Evolutionary conservation across 1,284 basidiomycete genomes (phyloP).

Genomic region (Leccinum holopus): DNA sequence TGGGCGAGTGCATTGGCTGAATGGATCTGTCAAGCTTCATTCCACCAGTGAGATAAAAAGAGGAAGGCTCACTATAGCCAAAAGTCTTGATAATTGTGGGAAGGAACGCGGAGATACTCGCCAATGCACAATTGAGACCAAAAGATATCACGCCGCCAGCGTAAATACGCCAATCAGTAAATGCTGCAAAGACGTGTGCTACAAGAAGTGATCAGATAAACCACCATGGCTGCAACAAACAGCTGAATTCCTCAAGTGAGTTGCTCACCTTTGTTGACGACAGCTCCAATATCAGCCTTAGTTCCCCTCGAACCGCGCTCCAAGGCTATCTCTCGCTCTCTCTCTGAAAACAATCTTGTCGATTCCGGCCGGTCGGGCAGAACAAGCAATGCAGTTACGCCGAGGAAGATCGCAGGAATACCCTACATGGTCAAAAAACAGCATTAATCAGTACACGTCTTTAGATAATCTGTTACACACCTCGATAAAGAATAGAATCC

Average conservation of each 20-base stretch:
- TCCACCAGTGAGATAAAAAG: not conserved
- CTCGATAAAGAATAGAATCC: slow-evolving; percentile 79
- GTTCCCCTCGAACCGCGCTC: slow-evolving; percentile 71
- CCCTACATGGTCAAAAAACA: slow-evolving; percentile 41
- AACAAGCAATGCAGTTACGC: slow-evolving; percentile 59
- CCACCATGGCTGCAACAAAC: not conserved
- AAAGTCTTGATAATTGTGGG: slow-evolving; percentile 80
- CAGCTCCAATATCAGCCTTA: slow-evolving; percentile 63
- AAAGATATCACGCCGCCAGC: slow-evolving; percentile 68
- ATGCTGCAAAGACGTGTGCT: slow-evolving; percentile 63
- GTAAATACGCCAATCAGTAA: slow-evolving; percentile 68
- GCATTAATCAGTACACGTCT: not conserved
- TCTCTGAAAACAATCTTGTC: slow-evolving; percentile 63
- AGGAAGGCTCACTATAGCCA: slow-evolving; percentile 48
- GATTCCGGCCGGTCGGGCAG: slow-evolving; percentile 80
- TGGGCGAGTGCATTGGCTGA: slow-evolving; percentile 58
- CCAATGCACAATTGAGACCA: slow-evolving; percentile 75
- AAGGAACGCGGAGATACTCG: slow-evolving; percentile 79
- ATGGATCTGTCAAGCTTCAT: not conserved
- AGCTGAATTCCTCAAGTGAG: not conserved
- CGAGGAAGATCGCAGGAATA: slow-evolving; percentile 68
- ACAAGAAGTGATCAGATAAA: not conserved
- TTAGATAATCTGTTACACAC: slow-evolving; percentile 31
- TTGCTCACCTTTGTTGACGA: slow-evolving; percentile 61
- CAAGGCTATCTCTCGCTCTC: slow-evolving; percentile 70